Base-by-base conservation (phyloP, 1,284 basidiomycete genomes). In the Sanghuangporus baumii region DNA sequence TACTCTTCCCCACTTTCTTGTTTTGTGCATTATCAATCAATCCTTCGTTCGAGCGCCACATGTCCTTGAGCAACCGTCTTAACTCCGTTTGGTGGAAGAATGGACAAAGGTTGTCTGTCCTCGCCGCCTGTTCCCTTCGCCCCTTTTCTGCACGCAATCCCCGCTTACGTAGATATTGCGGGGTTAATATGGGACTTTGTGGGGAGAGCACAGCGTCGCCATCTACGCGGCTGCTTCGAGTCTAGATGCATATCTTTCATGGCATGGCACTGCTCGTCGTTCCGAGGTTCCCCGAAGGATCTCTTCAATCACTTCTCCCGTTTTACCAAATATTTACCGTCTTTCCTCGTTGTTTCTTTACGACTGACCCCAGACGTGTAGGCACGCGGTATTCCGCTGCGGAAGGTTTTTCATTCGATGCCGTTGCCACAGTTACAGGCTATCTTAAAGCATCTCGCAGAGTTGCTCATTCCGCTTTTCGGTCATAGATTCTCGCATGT, bases 401-500 rank as follows among this genome's bases (percentile, higher is more conserved):
- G 83, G 7, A 76, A 79, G 60, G 84, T 90, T 18, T 90, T 87
- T 70, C 85, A 89, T 69, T 81, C 83, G 4, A 76, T 91, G 73
- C 73, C 82, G 12, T 84, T 89, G 69, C 78, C 78, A 20, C 77
- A 83, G 61, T 80, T 91, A 64, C 77, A 81, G 61, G 76, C 78
- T 60, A 74, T 92, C n/a, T 76, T 89, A 66, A 80, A 80, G 67
- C 88, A 89, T 72, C 74, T 91, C 52, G 88, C 87, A 14, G 73
- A 74, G 58, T 74, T 91, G 59, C 71, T 89, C 55, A 78, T 92
- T 65, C 85, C 88, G 2, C 75, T 92, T n/a, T 90, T 88, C 66
- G 81, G 84, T 4, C 88, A 88, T 68, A 83, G 89, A 14, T 92
- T 92, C 72, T 76, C 83, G 23, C 77, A 80, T 55, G 84, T 91